Base-by-base conservation (phyloP, 164 flowering plant genomes). In the Kalanchoe fedtschenkoi region DNA sequence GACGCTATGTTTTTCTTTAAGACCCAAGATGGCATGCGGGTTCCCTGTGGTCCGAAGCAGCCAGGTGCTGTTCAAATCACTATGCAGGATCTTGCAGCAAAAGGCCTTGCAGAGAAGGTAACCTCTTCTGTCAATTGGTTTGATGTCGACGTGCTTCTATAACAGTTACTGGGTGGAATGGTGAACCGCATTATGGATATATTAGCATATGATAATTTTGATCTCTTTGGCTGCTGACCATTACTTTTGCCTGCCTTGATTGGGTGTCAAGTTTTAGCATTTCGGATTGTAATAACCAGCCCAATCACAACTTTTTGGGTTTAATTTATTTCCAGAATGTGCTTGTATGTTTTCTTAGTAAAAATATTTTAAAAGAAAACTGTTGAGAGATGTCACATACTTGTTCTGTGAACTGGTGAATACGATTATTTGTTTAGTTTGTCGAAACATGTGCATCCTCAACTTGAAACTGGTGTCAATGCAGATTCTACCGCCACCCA, bases 21-120 rank as follows among this genome's bases (percentile, higher is more conserved):
- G 77, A 79, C 78, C 15, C 39, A 80, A 42, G 65, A 78, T 73
- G 91, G 70, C 55, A 76, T 73, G 82, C 91, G 96, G 97, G 63
- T 87, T 32, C 99, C 97, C 6, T 95, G 99, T 78, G 99, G 99
- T 55, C 95, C 99, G 37, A 95, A 83, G 79, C 91, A 89, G 59
- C 80, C 67, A 1, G 96, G 90, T 75, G 96, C 96, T 59, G 75
- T 89, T 64, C 99, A 89, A 77, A 82, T 71, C 9, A 75, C 83
- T 29, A 90, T 93, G 98, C 91, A 88, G 76, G 96, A 93, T 34
- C 90, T 93, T 61, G 97, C 87, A 38, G 73, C 84, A 21, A 21
- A 84, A 75, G 99, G 97, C 44, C 88, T 83, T 66, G 99, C 93
- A 57, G 76, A 85, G 53, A 60, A 85, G 97, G 99, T 93, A 75